Base-by-base conservation (phyloP, 352 stramenopile species). In the Phytophthora sojae region DNA sequence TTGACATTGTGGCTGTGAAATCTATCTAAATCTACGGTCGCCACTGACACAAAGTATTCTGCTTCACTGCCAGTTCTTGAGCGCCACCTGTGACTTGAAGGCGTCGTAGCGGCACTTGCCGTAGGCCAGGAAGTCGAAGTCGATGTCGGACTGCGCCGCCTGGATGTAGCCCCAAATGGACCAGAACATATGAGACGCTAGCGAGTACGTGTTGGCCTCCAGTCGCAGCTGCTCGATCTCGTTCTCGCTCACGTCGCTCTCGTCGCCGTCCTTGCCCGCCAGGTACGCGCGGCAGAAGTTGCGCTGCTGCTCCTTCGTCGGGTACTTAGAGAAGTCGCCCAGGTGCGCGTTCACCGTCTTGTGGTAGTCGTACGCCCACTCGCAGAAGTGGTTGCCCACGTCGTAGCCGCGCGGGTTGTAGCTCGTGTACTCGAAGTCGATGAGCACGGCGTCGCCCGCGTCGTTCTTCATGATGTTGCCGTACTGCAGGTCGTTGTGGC, bases 351-450 rank as follows among this genome's bases (percentile, higher is more conserved):
- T 90, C 64, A 94, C 85, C 17, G 83, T 90, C 77, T 92, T 91
- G 77, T 94, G 78, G 74, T 94, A 96, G 72, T 94, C 83, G 69
- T 88, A 95, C 6, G 71, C 84, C 86, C 87, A 96, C 67, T 95
- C 89, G 61, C 86, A 97, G 70, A 98, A 98, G 80, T 98, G 93
- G 76, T 98, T 98, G 21, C 88, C 94, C 32, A 98, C 26, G 62
- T 98, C 95, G 65, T 95, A 98, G 0, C 90, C 94, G 4, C 92
- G 85, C 51, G 83, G 88, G 75, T 98, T 98, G 76, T 96, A 98
- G 52, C 83, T 92, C 56, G 87, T 96, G 81, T 98, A 98, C 83
- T 98, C 95, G 83, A 97, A 98, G 71, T 98, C 94, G 59, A 98
- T 98, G 26, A 98, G 75, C 67, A 94, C 82, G 30, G 97, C 86